These are phyloP conservation scores for Starmerella potacharoeniae DNA, from an alignment of 805 yeast genomes.

Conservation along the genomic window DNA sequence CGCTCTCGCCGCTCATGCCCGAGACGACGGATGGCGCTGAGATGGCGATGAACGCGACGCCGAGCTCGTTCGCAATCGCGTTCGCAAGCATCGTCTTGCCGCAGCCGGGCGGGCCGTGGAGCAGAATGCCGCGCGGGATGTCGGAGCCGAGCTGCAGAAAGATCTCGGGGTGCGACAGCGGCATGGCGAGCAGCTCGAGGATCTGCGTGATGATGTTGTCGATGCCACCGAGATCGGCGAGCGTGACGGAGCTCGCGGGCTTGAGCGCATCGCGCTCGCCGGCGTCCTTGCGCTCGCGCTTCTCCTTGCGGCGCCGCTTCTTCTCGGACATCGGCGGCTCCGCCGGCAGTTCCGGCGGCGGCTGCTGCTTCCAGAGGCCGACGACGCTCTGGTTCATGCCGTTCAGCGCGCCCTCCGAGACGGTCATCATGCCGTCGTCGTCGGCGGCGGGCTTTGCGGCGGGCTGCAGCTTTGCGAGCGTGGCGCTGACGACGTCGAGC, in stretches of 20 bases:
- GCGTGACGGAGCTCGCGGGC: slow-evolving; percentile 35
- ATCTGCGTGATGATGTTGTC: slow-evolving; percentile 74
- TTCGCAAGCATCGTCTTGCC: slow-evolving; percentile 96
- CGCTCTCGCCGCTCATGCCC: slow-evolving; percentile 99
- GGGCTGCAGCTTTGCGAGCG: slow-evolving; percentile 44
- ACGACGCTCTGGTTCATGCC: slow-evolving; percentile 67
- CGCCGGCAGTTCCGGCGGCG: slow-evolving; percentile 6
- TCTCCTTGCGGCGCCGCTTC: slow-evolving; percentile 6
- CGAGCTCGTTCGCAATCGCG: slow-evolving; percentile 88
- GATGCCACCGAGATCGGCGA: slow-evolving; percentile 80
- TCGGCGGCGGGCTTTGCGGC: slow-evolving; percentile 25
- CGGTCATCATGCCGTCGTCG: slow-evolving; percentile 49
- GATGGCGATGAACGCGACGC: slow-evolving; percentile 81
- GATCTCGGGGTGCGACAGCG: slow-evolving; percentile 87
- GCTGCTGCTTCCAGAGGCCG: slow-evolving; percentile 44
- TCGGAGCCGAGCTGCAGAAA: slow-evolving; percentile 80
- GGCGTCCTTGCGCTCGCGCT: not conserved
- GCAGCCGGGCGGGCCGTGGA: slow-evolving; percentile 99
- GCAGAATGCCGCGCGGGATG: slow-evolving; percentile 83
- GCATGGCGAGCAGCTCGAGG: slow-evolving; percentile 83
- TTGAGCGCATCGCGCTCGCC: slow-evolving; percentile 32
- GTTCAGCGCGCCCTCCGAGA: slow-evolving; percentile 43
- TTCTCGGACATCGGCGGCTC: slow-evolving; percentile 1
- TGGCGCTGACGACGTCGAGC: slow-evolving; percentile 52
- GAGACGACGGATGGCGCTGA: slow-evolving; percentile 95